Base-by-base conservation (phyloP, 1,284 basidiomycete genomes). In the Entoloma clypeatum region DNA sequence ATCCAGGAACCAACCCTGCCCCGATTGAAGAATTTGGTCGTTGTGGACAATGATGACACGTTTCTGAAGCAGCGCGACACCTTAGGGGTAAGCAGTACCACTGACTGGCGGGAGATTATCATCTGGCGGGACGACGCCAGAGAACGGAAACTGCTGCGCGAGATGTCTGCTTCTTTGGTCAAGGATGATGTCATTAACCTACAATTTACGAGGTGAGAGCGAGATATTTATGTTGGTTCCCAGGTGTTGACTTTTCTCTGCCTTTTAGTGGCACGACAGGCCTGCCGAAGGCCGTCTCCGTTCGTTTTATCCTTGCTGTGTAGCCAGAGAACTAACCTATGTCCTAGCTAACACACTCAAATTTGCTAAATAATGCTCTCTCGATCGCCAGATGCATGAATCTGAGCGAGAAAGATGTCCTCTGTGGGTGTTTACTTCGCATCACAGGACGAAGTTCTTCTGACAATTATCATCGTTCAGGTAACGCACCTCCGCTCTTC, bases 401-500 rank as follows among this genome's bases (percentile, higher is more conserved):
- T 39, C 63, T 90, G 25, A 75, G 78, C 0, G 62, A 75, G 22
- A 57, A 72, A 6, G 86, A 90, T 50, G 56, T 84, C 23, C 60
- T 90, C 3, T 88, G 86, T 84, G 52, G 26, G 80, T 64, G 14
- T 14, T 14, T 24, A 7, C 5, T 17, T 18, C 19, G n/a, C 16
- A 21, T 7, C 22, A 11, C 22, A 9, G 32, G 4, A 28, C 14
- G 13, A 32, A 23, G 16, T 24, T n/a, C n/a, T 28, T 40, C 33
- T 52, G 17, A 25, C 24, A 16, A 16, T 36, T 13, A n/a, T 11
- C 7, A 21, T 36, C 13, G 13, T 27, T 7, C 47, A 86, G 83
- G 83, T 67, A 89, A 90, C 49, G 79, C 79, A 1, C 86, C 87
- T 2, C 86, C 86, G 0, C 61, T 90, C 0, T 90, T 90, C 57